phyloP scores from a whole-genome alignment of 2,329 filamentous ascomycete species.

The Claviceps digitariae region DNA sequence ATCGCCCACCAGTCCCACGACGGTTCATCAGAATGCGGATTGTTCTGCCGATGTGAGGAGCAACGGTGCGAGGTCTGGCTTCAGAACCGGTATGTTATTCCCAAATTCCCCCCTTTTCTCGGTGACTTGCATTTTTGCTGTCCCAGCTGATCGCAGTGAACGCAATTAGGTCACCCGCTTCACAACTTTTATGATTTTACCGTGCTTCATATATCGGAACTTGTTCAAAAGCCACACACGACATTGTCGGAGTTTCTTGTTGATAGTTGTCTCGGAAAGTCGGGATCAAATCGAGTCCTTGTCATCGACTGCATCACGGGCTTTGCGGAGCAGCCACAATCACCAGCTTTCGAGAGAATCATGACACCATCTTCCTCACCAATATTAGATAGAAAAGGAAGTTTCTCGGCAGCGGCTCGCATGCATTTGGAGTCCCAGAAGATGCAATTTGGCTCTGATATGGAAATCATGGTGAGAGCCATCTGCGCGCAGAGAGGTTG shows the following conservation, averaged over 20 bases:
- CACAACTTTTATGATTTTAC: constrained; percentile 51
- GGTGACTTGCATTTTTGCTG: neutral
- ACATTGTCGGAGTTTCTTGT: constrained; percentile 34
- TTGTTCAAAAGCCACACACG: constrained; percentile 33
- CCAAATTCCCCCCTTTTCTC: neutral
- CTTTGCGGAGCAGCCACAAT: constrained; percentile 32
- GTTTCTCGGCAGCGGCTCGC: constrained; percentile 30
- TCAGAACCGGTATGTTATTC: constrained; percentile 30
- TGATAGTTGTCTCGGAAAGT: constrained; percentile 18
- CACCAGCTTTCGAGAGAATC: constrained; percentile 29
- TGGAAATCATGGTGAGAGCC: constrained; percentile 58
- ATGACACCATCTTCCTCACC: constrained; percentile 16
- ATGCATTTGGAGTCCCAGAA: constrained; percentile 44
- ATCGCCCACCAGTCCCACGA: constrained; percentile 45
- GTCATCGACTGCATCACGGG: constrained; percentile 52
- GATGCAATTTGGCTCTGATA: constrained; percentile 47
- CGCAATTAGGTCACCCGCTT: constrained; percentile 41
- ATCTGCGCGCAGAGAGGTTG: constrained; percentile 62
- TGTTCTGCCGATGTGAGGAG: constrained; percentile 31
- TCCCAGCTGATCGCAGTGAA: neutral
- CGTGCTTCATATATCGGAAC: constrained; percentile 43
- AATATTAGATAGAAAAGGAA: constrained; percentile 20
- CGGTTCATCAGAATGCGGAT: constrained; percentile 39
- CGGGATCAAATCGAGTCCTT: constrained; percentile 28
- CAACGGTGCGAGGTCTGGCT: constrained; percentile 31